Conservation (phyloP, 2,329 filamentous ascomycete species). For the Curvularia lunata region DNA sequence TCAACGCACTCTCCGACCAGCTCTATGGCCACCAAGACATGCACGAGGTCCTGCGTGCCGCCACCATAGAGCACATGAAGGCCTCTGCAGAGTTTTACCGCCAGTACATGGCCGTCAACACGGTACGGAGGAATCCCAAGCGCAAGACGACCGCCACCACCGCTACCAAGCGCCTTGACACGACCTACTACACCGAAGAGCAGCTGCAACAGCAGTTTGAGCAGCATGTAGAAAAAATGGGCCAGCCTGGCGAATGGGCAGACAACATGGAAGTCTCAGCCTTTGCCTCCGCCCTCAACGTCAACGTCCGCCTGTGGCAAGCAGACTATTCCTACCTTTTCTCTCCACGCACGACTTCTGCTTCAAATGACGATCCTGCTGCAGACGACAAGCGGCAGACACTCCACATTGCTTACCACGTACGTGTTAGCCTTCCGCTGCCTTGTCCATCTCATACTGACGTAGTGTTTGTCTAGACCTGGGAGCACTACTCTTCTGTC, state of each 20-base stretch:
- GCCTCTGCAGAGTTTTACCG: conserved; percentile 67
- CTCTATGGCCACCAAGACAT: conserved; percentile 66
- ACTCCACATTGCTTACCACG: conserved; percentile 68
- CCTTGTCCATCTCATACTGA: conserved; percentile 23
- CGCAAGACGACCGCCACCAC: conserved; percentile 60
- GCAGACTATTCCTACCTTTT: conserved; percentile 60
- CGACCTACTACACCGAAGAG: conserved; percentile 57
- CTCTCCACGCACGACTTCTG: conserved; percentile 49
- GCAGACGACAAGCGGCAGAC: conserved; percentile 42
- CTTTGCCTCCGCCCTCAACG: conserved; percentile 66
- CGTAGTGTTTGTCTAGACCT: conserved; percentile 53
- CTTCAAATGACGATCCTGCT: conserved; percentile 36
- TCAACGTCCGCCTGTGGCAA: conserved; percentile 68
- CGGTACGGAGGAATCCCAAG: conserved; percentile 62
- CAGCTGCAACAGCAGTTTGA: conserved; percentile 61
- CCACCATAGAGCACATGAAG: conserved; percentile 68
- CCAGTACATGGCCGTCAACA: conserved; percentile 64
- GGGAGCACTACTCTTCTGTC: conserved; percentile 72
- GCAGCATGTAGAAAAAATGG: conserved; percentile 65
- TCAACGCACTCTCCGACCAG: conserved; percentile 72
- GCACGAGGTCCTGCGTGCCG: conserved; percentile 64
- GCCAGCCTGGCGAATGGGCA: conserved; percentile 66
- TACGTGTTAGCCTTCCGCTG: conserved; percentile 49
- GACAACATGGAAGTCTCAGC: conserved; percentile 72
- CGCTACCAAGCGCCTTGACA: conserved; percentile 52